phyloP scores from a whole-genome alignment of 805 yeast genomes.

The Isabelozyma rhagii region DNA sequence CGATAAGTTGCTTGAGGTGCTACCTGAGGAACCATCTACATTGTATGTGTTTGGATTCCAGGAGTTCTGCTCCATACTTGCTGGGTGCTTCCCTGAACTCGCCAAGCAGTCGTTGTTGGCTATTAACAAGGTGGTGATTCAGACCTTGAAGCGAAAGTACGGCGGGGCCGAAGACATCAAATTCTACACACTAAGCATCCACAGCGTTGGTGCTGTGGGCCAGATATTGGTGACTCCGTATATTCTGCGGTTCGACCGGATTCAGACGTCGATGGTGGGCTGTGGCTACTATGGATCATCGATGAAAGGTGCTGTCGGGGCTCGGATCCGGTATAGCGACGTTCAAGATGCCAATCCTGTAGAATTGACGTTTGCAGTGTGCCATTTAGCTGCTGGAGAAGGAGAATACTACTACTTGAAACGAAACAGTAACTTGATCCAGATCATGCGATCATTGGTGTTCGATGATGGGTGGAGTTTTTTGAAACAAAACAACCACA shows the following conservation, averaged over 20 bases:
- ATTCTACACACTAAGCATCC: slow-evolving; percentile 41
- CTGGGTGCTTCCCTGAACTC: slow-evolving; percentile 43
- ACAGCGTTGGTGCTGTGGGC: slow-evolving; percentile 59
- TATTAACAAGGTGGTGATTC: slow-evolving; percentile 32
- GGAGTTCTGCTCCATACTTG: slow-evolving; percentile 56
- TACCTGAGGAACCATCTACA: slow-evolving; percentile 37
- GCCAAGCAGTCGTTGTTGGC: slow-evolving; percentile 37
- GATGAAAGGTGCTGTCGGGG: slow-evolving; percentile 72
- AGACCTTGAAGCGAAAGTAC: slow-evolving; percentile 33
- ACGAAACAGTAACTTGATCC: slow-evolving; percentile 53
- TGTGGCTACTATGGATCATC: slow-evolving; percentile 62
- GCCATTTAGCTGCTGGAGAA: slow-evolving; percentile 80
- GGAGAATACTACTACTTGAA: slow-evolving; percentile 45
- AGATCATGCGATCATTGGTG: slow-evolving; percentile 50
- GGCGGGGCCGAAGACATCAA: slow-evolving; percentile 16
- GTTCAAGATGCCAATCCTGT: slow-evolving; percentile 14
- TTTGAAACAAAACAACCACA: slow-evolving; percentile 52
- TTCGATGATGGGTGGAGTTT: slow-evolving; percentile 57
- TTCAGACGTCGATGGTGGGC: slow-evolving; percentile 32
- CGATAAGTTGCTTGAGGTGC: slow-evolving; percentile 19
- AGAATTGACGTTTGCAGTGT: slow-evolving; percentile 59
- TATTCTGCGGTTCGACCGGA: slow-evolving; percentile 25
- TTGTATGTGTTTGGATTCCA: slow-evolving; percentile 64
- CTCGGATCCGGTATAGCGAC: slow-evolving; percentile 43
- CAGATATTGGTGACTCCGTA: slow-evolving; percentile 47